Base-by-base conservation (phyloP, 1,139 yeast genomes). In the Sugiyamaella pinicola region DNA sequence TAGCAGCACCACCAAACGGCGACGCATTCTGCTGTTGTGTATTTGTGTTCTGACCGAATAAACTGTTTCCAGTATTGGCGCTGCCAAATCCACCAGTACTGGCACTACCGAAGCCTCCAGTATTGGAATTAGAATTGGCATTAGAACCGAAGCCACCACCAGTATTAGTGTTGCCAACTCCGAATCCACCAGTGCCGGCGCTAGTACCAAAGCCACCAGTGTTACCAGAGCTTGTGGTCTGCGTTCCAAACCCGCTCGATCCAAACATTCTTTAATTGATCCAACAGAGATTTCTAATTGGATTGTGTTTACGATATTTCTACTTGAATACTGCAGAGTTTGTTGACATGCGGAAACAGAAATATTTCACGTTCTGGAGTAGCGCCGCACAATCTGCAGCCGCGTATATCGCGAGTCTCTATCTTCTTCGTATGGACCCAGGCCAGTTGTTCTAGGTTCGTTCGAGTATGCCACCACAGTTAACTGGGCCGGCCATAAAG, bases 1-100 rank as follows among this genome's bases (percentile, higher is more conserved):
- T 13, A 9, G 31, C 9, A 26, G 9, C 12, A 26, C 8, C 21
- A n/a, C 48, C 48, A 35, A 34, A 35, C 9, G 22, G 39, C 10
- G 40, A 33, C 21, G 31, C 67, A 60, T 29, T 64, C 63, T 39
- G 66, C 55, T 7, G 67, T 55, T 43, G 48, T 54, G 49, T 13
- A 10, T 42, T 28, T 15, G 57, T 58, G 60, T 61, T 55, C 58
- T 67, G 49, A 38, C 58, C 56, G 19, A 55, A 51, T n/a, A 48
- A 26, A 22, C 48, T 51, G 21, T 35, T 10, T 2, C 47, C 48
- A 17, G 29, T 18, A n/a, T 13, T 26, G 9, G 43, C 17, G 5
- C 15, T 18, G 21, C 34, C 29, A 33, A 35, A 40, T 29, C 51
- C 55, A 31, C 51, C 42, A 15, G 47, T 31, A 12, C 47, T 48